A percentile compares a stretch with the other conserved stretches of the same genome.
Evolutionary conservation across 2,329 filamentous ascomycete species (phyloP).

Genomic region (Tolypocladium sp.): DNA sequence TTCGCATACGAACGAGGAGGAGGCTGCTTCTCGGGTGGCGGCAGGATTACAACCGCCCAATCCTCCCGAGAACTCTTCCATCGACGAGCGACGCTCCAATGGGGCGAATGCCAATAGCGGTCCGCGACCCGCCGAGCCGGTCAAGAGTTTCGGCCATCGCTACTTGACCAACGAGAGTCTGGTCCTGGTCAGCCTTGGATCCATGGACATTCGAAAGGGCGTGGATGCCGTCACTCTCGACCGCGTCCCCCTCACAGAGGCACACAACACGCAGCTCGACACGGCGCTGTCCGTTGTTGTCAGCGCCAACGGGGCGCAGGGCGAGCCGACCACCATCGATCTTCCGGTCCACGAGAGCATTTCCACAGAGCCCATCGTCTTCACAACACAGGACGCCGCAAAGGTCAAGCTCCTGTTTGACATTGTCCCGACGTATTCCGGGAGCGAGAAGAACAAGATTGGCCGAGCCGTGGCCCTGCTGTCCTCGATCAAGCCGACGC

Average conservation of each 20-base stretch:
- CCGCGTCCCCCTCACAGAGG: constrained; percentile 75
- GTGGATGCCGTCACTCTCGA: constrained; percentile 78
- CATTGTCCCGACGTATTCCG: constrained; percentile 90
- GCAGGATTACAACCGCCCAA: constrained; percentile 7
- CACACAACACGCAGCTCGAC: constrained; percentile 87
- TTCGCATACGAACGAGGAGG: constrained; percentile 30
- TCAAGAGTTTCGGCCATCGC: constrained; percentile 93
- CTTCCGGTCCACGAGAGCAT: constrained; percentile 91
- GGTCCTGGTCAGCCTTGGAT: constrained; percentile 84
- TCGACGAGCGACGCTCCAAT: constrained; percentile 50
- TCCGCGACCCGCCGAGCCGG: constrained; percentile 57
- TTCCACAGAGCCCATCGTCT: constrained; percentile 85
- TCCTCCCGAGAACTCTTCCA: constrained; percentile 47
- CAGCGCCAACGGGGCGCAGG: constrained; percentile 73
- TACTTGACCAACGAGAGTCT: constrained; percentile 86
- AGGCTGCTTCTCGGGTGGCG: constrained; percentile 15
- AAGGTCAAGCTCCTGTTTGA: constrained; percentile 91
- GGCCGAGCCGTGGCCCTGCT: constrained; percentile 83
- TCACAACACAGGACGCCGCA: constrained; percentile 66
- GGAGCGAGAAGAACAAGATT: constrained; percentile 78
- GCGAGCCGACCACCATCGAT: constrained; percentile 84
- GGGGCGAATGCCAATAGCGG: constrained; percentile 27
- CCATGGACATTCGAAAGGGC: constrained; percentile 85
- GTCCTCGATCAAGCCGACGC: constrained; percentile 71
- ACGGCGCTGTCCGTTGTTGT: constrained; percentile 89